These are phyloP conservation scores for Spatholobus suberectus DNA, from an alignment of 306 rosid species.

Conservation along the genomic window DNA sequence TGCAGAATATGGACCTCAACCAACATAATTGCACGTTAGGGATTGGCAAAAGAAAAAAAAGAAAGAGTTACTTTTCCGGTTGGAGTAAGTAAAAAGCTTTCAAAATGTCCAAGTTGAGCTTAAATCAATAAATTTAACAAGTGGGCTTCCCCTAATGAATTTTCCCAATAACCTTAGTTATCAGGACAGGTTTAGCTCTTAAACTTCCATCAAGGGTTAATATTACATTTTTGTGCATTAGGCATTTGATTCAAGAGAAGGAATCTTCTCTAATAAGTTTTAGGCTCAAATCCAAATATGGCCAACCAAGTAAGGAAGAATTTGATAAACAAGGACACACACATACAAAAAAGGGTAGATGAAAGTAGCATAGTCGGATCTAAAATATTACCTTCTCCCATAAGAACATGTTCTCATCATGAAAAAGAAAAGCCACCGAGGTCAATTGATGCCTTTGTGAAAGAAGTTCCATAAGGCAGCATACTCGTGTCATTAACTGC, in stretches of 20 bases:
- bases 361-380: background rate
- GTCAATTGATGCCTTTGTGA: constrained; percentile 27
- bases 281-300: background rate
- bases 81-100: constrained; percentile 16
- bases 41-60: constrained; percentile 36
- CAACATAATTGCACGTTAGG: constrained; percentile 25
- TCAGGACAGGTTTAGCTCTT: background rate
- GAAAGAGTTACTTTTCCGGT: constrained; percentile 30
- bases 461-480: background rate
- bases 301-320: background rate
- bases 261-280: constrained; percentile 14
- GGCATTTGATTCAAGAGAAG: background rate
- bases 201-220: background rate
- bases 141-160: background rate
- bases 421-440: background rate
- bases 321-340: background rate
- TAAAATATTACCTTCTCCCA: constrained; percentile 2
- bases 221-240: background rate
- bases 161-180: background rate
- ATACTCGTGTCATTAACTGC: constrained; percentile 19
- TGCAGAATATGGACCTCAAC: constrained; percentile 47
- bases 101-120: constrained; percentile 10
- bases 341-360: background rate
- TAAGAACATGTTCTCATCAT: constrained; percentile 17
- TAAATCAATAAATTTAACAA: constrained; percentile 22